Conservation (phyloP, 2,329 filamentous ascomycete species). For the Diaporthe citriasiana region DNA sequence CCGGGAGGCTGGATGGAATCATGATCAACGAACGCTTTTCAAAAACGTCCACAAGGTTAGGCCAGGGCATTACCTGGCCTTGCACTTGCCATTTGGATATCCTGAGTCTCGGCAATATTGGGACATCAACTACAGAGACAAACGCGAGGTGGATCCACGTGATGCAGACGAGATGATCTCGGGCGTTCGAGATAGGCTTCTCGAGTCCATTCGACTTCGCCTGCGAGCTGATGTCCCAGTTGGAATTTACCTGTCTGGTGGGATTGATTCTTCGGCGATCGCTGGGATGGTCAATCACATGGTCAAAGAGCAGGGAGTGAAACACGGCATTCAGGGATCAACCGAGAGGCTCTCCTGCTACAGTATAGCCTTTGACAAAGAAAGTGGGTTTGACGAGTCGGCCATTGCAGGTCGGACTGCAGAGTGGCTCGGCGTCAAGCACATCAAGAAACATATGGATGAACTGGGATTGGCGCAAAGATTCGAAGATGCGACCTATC, state of each 20-base stretch:
- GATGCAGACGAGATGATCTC: constrained; percentile 64
- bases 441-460: constrained; percentile 47
- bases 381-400: constrained; percentile 64
- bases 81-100: constrained; percentile 50
- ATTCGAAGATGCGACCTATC: constrained; percentile 51
- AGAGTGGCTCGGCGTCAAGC: constrained; percentile 51
- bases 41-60: constrained; percentile 60
- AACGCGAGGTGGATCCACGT: constrained; percentile 58
- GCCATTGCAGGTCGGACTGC: constrained; percentile 52
- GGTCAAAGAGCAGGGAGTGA: constrained; percentile 59
- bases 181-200: constrained; percentile 62
- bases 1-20: constrained; percentile 58
- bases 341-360: constrained; percentile 56
- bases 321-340: constrained; percentile 59
- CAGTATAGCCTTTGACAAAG: constrained; percentile 65
- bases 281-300: constrained; percentile 70
- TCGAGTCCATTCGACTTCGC: constrained; percentile 66
- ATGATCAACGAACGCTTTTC: constrained; percentile 64
- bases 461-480: constrained; percentile 49
- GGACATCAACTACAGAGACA: constrained; percentile 66
- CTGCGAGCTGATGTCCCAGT: constrained; percentile 70
- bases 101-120: constrained; percentile 63
- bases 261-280: constrained; percentile 69
- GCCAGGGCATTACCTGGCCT: constrained; percentile 60
- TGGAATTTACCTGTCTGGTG: constrained; percentile 69